Evolutionary conservation across 2,329 filamentous ascomycete genomes (phyloP).

Genomic region (Colletotrichum gigasporum): DNA sequence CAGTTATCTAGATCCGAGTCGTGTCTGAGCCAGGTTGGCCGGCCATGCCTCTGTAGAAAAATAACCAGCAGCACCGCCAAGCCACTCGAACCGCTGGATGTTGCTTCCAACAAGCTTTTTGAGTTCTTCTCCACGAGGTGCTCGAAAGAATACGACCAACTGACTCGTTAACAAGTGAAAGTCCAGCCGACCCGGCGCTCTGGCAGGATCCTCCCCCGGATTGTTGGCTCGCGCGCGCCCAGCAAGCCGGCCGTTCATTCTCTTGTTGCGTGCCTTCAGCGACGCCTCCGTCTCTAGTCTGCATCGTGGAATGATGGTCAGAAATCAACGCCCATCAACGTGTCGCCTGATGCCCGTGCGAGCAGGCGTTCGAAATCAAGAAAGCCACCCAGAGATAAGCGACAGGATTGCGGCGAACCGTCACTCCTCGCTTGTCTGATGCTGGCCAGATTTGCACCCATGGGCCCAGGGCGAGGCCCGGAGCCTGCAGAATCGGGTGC

Average conservation of each 20-base stretch:
- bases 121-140: background rate
- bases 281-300: too few species aligned
- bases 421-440: background rate
- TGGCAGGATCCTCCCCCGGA: background rate
- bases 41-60: too few species aligned
- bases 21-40: too few species aligned
- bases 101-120: background rate
- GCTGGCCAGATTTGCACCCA: background rate
- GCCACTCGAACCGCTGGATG: background rate
- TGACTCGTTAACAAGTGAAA: conserved; percentile 7
- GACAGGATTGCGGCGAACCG: background rate
- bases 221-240: background rate
- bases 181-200: background rate
- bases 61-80: background rate
- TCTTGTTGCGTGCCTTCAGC: too few species aligned
- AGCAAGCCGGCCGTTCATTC: too few species aligned
- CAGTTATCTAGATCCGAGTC: background rate
- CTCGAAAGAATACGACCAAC: background rate
- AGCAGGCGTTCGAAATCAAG: too few species aligned
- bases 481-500: background rate
- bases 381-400: conserved; percentile 11
- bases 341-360: background rate
- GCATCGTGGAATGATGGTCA: too few species aligned
- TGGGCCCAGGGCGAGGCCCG: too few species aligned
- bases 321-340: background rate